Evolutionary conservation across 176 grass and related monocot species (phyloP).

Genomic region (Eleusine coracana): DNA sequence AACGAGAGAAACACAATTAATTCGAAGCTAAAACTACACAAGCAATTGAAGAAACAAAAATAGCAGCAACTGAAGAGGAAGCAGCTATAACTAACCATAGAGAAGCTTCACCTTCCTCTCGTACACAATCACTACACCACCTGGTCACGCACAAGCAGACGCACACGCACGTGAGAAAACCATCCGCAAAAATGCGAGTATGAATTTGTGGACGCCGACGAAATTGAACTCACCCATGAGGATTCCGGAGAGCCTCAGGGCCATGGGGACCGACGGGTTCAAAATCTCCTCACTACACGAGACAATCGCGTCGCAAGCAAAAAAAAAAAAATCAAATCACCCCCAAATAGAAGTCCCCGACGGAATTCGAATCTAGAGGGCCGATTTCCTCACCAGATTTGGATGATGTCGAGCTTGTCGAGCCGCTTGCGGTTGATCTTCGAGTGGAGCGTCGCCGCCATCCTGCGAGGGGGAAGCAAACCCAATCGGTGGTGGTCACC

Average conservation of each 20-base stretch:
- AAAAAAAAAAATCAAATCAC: neutral
- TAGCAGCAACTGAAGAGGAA: neutral
- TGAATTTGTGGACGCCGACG: neutral
- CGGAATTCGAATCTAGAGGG: neutral
- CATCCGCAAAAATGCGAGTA: neutral
- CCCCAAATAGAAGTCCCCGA: neutral
- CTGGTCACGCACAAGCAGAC: conserved; percentile 32
- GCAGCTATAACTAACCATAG: conserved; percentile 51
- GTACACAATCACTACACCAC: conserved; percentile 95
- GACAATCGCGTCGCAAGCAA: neutral
- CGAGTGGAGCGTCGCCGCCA: conserved; percentile 84
- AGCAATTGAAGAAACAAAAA: neutral
- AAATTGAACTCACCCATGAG: conserved; percentile 74
- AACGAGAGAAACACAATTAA: conserved; percentile 2
- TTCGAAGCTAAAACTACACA: neutral
- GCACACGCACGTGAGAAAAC: neutral
- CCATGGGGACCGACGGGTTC: conserved; percentile 91
- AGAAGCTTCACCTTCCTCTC: conserved; percentile 91
- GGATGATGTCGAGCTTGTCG: conserved; percentile 84
- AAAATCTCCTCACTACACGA: conserved; percentile 81
- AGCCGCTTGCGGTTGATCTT: conserved; percentile 88
- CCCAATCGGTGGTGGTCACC: neutral
- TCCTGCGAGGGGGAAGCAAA: conserved; percentile 47
- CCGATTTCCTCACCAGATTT: conserved; percentile 68
- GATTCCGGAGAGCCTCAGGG: conserved; percentile 87